Evolutionary conservation across 2,329 filamentous ascomycete species (phyloP).

Genomic region (Graphium sp.): DNA sequence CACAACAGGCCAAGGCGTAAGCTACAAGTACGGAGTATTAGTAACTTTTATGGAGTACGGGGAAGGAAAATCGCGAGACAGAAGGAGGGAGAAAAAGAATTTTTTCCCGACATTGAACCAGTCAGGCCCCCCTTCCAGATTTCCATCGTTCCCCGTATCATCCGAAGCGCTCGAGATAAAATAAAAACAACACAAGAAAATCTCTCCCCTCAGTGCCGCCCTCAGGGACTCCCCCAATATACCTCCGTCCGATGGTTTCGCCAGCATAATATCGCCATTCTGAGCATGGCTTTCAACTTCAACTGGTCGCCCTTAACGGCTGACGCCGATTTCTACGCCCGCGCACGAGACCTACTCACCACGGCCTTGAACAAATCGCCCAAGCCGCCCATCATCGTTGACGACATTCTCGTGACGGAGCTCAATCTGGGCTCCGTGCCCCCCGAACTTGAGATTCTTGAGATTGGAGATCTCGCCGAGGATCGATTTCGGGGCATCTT

Average conservation of each 20-base stretch:
- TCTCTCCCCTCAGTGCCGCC: no score
- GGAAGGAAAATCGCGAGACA: no score
- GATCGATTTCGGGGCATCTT: conserved; percentile 96
- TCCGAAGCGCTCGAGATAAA: no score
- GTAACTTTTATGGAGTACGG: no score
- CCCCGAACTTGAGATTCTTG: conserved; percentile 87
- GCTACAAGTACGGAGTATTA: no score
- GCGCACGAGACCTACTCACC: conserved; percentile 86
- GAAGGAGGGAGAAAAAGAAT: no score
- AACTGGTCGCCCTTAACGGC: conserved; percentile 99
- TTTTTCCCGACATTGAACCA: no score
- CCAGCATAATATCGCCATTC: conserved; percentile 17
- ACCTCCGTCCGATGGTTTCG: conserved; percentile 2
- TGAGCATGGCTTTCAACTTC: conserved; percentile 98
- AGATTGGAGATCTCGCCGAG: conserved; percentile 94
- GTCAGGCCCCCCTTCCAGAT: no score
- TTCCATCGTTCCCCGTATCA: no score
- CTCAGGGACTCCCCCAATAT: no score
- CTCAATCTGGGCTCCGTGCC: conserved; percentile 91
- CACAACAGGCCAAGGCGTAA: no score
- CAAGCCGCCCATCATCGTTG: conserved; percentile 96
- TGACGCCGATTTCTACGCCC: conserved; percentile 78
- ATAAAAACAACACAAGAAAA: no score
- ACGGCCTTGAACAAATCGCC: conserved; percentile 93
- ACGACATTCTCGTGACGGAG: conserved; percentile 97